These are phyloP conservation scores for Trypanosoma melophagium DNA, from an alignment of 208 protist genomes.

Conservation along the genomic window DNA sequence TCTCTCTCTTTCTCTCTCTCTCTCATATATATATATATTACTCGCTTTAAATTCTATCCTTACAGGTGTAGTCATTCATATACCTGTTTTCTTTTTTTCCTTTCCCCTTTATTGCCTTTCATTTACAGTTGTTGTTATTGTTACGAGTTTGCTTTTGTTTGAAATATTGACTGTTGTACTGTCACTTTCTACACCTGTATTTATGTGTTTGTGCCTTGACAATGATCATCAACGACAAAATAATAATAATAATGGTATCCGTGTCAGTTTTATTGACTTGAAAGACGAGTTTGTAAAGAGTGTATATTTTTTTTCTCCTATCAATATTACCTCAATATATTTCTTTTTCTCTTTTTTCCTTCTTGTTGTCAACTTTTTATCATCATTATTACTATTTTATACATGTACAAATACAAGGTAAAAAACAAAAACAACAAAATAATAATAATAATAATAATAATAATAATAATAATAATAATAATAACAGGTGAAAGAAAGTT, in stretches of 20 bases:
- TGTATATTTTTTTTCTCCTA: neutral
- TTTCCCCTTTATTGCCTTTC: neutral
- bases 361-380: slow-evolving; percentile 7
- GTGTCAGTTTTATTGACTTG: too few relatives aligned
- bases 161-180: too few relatives aligned
- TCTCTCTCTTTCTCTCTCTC: slow-evolving; percentile 1
- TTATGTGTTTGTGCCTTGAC: too few relatives aligned
- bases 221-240: neutral
- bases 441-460: too few relatives aligned
- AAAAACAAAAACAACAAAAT: too few relatives aligned
- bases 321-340: neutral
- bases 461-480: too few relatives aligned
- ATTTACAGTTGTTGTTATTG: slow-evolving; percentile 13
- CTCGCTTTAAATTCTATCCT: slow-evolving; percentile 12
- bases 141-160: slow-evolving; percentile 5
- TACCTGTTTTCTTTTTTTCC: slow-evolving; percentile 4
- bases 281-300: too few relatives aligned
- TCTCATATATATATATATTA: neutral
- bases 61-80: slow-evolving; percentile 7
- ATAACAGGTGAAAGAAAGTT: too few relatives aligned
- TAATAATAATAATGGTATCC: neutral
- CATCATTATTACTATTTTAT: too few relatives aligned
- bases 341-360: slow-evolving; percentile 14
- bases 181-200: too few relatives aligned
- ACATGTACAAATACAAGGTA: neutral